These are phyloP conservation scores for Phytophthora brassicae DNA, from an alignment of 352 stramenopile species.

Conservation along the genomic window DNA sequence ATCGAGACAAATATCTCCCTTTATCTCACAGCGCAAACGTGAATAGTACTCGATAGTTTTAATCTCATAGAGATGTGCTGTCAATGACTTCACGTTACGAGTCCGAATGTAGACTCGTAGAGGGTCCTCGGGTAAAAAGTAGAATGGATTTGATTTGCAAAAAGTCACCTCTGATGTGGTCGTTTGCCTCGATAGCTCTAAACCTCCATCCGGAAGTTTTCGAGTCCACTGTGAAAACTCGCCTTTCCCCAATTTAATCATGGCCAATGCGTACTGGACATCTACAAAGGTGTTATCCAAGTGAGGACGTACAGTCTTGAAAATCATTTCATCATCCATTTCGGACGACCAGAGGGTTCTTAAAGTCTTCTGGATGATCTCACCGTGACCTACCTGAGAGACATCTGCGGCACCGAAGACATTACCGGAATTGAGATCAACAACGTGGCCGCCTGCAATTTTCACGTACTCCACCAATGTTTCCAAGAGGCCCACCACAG, in stretches of 20 bases:
- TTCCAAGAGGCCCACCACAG: slow-evolving; percentile 14
- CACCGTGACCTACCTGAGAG: slow-evolving; percentile 12
- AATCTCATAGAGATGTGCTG: slow-evolving; percentile 63
- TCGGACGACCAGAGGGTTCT: slow-evolving; percentile 22
- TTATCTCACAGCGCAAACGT: slow-evolving; percentile 45
- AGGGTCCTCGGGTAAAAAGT: slow-evolving; percentile 43
- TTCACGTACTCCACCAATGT: slow-evolving; percentile 31
- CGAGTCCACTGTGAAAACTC: slow-evolving; percentile 34
- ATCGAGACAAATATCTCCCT: slow-evolving; percentile 54
- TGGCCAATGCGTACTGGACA: slow-evolving; percentile 25
- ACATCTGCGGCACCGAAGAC: slow-evolving; percentile 8
- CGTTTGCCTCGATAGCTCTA: slow-evolving; percentile 17
- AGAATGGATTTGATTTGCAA: slow-evolving; percentile 48
- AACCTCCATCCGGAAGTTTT: slow-evolving; percentile 31
- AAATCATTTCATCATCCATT: slow-evolving; percentile 18
- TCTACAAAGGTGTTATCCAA: slow-evolving; percentile 24
- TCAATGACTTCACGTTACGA: slow-evolving; percentile 53
- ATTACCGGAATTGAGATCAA: slow-evolving; percentile 10
- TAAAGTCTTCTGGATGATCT: slow-evolving; percentile 23
- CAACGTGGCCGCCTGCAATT: slow-evolving; percentile 11
- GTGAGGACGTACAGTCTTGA: slow-evolving; percentile 13
- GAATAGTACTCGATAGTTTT: slow-evolving; percentile 62
- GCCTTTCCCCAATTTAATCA: slow-evolving; percentile 33
- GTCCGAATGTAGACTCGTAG: slow-evolving; percentile 43
- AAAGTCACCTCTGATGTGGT: slow-evolving; percentile 43